Conservation (phyloP, 306 rosid genomes). For the Pueraria montana region DNA sequence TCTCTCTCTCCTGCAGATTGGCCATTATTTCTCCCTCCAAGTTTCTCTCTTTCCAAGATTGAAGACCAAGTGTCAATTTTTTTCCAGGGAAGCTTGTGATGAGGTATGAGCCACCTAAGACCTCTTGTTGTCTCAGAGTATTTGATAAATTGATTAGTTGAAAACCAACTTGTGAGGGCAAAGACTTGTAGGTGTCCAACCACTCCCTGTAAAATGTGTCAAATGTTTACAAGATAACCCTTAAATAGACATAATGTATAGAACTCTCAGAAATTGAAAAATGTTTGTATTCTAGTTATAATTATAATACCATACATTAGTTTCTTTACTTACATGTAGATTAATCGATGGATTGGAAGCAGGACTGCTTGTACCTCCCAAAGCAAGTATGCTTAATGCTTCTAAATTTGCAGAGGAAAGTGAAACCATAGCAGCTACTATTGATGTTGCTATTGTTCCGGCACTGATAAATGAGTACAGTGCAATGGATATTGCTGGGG, state of each 20-base stretch:
- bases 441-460: conserved; percentile 70
- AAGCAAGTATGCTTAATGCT: conserved; percentile 62
- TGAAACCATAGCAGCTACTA: conserved; percentile 58
- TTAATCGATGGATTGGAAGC: conserved; percentile 56
- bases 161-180: conserved; percentile 69
- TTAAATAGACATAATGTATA: background rate
- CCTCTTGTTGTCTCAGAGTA: conserved; percentile 72
- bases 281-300: background rate
- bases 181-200: conserved; percentile 76
- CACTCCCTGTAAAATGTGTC: conserved; percentile 62
- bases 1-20: conserved; percentile 19
- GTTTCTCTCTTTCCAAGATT: conserved; percentile 42
- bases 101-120: conserved; percentile 77
- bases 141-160: conserved; percentile 55
- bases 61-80: conserved; percentile 41
- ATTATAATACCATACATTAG: background rate
- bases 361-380: conserved; percentile 49
- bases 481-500: conserved; percentile 62
- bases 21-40: conserved; percentile 26
- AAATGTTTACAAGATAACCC: conserved; percentile 30
- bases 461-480: conserved; percentile 67
- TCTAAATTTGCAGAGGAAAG: conserved; percentile 68
- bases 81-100: conserved; percentile 73
- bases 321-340: conserved; percentile 61
- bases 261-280: conserved; percentile 4